A percentile compares a stretch with the other conserved stretches of the same genome.
phyloP scores from a whole-genome alignment of 352 stramenopile species.

The Phytophthora hybrid region DNA sequence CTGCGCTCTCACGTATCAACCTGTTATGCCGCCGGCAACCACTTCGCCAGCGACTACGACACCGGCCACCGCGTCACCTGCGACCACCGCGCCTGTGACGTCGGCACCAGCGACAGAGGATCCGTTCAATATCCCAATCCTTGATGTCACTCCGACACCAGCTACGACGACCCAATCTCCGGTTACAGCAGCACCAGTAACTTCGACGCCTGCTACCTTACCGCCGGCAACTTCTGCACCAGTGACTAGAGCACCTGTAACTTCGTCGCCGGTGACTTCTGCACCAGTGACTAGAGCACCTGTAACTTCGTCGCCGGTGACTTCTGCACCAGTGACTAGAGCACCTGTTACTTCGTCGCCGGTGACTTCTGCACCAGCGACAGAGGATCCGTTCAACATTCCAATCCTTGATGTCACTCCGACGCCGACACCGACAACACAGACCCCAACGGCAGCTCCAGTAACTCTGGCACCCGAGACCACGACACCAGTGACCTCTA shows the following conservation, averaged over 20 bases:
- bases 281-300: too few relatives aligned
- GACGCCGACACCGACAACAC: too few relatives aligned
- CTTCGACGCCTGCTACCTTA: not conserved
- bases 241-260: not conserved
- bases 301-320: too few relatives aligned
- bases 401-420: too few relatives aligned
- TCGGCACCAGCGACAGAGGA: constrained; percentile 13
- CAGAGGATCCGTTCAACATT: too few relatives aligned
- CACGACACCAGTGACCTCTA: too few relatives aligned
- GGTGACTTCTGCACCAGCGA: too few relatives aligned
- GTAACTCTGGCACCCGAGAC: too few relatives aligned
- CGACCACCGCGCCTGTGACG: not conserved
- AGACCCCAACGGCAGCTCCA: too few relatives aligned
- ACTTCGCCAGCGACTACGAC: constrained; percentile 6
- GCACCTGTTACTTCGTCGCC: too few relatives aligned
- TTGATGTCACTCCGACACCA: constrained; percentile 4
- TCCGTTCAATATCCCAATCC: constrained; percentile 17
- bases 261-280: too few relatives aligned
- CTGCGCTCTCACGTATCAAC: constrained; percentile 52
- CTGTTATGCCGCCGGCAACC: constrained; percentile 39
- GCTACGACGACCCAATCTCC: constrained; percentile 12
- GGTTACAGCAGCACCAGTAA: not conserved
- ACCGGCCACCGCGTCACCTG: constrained; percentile 7
- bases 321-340: too few relatives aligned
- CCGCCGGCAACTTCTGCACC: constrained; percentile 6